Evolutionary conservation across 1,284 basidiomycete species (phyloP).

Genomic region (Cutaneotrichosporon sp.): DNA sequence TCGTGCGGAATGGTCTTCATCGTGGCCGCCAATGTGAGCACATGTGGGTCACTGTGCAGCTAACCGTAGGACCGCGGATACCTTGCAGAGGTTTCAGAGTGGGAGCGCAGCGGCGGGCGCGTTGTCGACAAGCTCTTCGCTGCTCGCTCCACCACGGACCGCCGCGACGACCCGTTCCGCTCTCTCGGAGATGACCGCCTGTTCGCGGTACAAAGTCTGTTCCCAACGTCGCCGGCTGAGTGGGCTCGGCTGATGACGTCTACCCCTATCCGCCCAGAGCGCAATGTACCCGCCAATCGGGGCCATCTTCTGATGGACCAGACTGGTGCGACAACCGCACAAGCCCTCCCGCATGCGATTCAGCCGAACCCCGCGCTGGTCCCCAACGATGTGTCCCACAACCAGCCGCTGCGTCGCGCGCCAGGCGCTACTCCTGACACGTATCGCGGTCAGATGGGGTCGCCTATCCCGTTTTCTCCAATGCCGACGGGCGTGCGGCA

Average conservation of each 20-base stretch:
- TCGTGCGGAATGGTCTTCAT: conserved; percentile 25
- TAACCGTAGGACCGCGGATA: conserved; percentile 21
- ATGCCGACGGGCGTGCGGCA: conserved; percentile 11
- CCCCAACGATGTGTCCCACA: conserved; percentile 5
- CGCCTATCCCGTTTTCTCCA: conserved; percentile 11
- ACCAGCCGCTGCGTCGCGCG: neutral
- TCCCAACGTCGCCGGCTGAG: conserved; percentile 14
- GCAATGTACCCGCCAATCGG: neutral
- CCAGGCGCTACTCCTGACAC: neutral
- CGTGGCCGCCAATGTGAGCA: conserved; percentile 21
- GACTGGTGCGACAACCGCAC: neutral
- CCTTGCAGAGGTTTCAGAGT: conserved; percentile 2
- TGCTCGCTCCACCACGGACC: conserved; percentile 23
- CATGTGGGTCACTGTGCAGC: neutral
- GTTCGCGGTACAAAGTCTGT: conserved; percentile 22
- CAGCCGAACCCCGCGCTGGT: conserved; percentile 11
- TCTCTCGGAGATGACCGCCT: conserved; percentile 29
- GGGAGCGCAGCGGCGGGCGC: neutral
- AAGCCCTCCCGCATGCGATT: neutral
- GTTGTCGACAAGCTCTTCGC: conserved; percentile 24
- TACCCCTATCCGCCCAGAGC: neutral
- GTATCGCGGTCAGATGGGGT: conserved; percentile 1
- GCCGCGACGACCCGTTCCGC: conserved; percentile 28
- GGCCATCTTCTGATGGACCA: neutral
- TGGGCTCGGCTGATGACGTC: conserved; percentile 8